These are phyloP conservation scores for Daldinia loculata DNA, from an alignment of 495 filamentous ascomycete species.

Conservation along the genomic window DNA sequence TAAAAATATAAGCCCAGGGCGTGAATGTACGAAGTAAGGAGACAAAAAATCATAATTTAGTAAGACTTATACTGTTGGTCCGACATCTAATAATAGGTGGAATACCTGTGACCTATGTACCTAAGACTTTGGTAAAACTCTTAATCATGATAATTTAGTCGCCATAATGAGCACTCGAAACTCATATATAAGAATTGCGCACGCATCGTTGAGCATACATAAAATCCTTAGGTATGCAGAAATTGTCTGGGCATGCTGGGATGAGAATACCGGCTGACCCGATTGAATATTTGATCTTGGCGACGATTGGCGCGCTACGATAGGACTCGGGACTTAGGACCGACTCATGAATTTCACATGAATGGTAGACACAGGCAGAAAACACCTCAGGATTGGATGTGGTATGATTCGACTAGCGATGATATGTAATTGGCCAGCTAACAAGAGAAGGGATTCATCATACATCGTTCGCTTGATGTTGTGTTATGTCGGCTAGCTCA, in stretches of 20 bases:
- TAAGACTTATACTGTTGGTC: neutral
- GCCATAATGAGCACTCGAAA: neutral
- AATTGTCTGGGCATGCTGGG: slow-evolving; percentile 15
- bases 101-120: neutral
- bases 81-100: neutral
- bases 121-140: neutral
- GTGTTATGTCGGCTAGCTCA: neutral
- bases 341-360: slow-evolving; percentile 14
- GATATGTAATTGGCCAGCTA: neutral
- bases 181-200: too few relatives aligned
- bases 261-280: slow-evolving; percentile 21
- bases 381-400: neutral
- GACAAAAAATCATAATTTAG: neutral
- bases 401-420: neutral
- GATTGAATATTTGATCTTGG: slow-evolving; percentile 29
- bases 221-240: neutral
- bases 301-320: slow-evolving; percentile 25
- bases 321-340: neutral
- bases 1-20: neutral
- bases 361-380: neutral
- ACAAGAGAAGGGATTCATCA: neutral
- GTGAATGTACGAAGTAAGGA: neutral
- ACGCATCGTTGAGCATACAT: neutral
- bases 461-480: neutral
- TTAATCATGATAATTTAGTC: neutral